Percentiles rank a stretch among this genome's conserved stretches.
These are phyloP conservation scores for Gossypium sturtianum DNA, from an alignment of 345 rosid species.

Conservation along the genomic window DNA sequence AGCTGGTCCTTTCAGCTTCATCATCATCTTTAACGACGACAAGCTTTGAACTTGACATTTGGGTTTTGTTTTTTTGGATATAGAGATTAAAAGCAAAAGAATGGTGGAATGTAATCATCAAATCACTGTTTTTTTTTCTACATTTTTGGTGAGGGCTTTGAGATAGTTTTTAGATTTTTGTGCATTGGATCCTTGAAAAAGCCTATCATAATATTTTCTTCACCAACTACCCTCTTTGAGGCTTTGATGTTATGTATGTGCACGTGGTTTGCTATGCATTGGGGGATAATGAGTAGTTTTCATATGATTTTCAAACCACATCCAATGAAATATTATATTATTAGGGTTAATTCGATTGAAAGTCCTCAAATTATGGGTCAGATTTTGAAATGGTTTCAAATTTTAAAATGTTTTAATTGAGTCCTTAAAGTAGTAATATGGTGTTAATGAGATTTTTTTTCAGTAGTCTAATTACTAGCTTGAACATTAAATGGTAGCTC, in stretches of 20 bases:
- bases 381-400: too few species aligned
- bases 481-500: too few species aligned
- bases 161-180: not conserved
- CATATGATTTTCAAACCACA: not conserved
- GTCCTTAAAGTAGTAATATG: too few species aligned
- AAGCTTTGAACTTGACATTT: constrained; percentile 28
- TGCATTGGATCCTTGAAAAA: constrained; percentile 41
- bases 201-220: constrained; percentile 9
- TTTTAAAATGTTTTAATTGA: too few species aligned
- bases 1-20: constrained; percentile 24
- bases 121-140: not conserved
- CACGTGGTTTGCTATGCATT: constrained; percentile 53
- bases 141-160: constrained; percentile 9
- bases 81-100: not conserved
- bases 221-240: constrained; percentile 11
- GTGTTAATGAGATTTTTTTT: too few species aligned
- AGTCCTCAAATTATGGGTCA: too few species aligned
- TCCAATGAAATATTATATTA: not conserved
- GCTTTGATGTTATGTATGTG: constrained; percentile 42
- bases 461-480: too few species aligned
- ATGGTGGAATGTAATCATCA: constrained; percentile 5
- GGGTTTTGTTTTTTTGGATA: not conserved
- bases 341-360: not conserved
- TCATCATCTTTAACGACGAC: constrained; percentile 23
- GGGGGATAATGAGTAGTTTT: constrained; percentile 10